Base-by-base conservation (phyloP, 2,329 filamentous ascomycete species). In the Colletotrichum neosansevieriae region DNA sequence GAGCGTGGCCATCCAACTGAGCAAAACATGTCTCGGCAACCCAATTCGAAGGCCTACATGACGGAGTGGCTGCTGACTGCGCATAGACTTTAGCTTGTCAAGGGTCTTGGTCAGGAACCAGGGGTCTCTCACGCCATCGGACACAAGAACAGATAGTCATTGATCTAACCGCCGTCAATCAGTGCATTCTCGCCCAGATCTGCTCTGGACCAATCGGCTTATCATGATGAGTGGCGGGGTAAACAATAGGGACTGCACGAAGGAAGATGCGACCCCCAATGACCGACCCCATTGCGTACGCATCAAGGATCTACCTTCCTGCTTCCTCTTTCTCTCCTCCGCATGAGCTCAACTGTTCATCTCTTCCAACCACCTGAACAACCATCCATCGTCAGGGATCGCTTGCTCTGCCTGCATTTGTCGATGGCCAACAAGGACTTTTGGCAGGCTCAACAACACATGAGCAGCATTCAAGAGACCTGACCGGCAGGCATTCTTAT, bases 151-250 rank as follows among this genome's bases (percentile, higher is more conserved):
- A 29, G 29, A 29, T 29, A 32, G 29, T 13, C 49, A 51, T 10
- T 36, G n/a, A 36, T 9, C 49, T 19, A 32, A 51, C 32, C 49
- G 49, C 49, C 32, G 6, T 51, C 29, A 21, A 6, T 24, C 24
- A 51, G 21, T 32, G 49, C 40, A 32, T 6, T 29, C 21, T 29
- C 51, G 64, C 64, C 64, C 42, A 67, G 64, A 67, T 63, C 24
- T 17, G 11, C 9, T 12, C 17, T 58, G 12, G 12, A 7, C 59
- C 64, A 63, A 51, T 44, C 24, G 11, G 50, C 42, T 57, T 63
- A 63, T 63, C 59, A 34, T 9, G 6, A 63, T 10, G 24, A 7
- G 10, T 6, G 32, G 42, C 29, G 29, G 32, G 42, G 57, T 21
- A 51, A 3, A 49, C 17, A 38, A 34, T 6, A 24, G 2, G 12